A percentile compares a stretch with the other conserved stretches of the same genome.
Conservation (phyloP, 176 grass and related monocot genomes). For the Alopecurus myosuroides region DNA sequence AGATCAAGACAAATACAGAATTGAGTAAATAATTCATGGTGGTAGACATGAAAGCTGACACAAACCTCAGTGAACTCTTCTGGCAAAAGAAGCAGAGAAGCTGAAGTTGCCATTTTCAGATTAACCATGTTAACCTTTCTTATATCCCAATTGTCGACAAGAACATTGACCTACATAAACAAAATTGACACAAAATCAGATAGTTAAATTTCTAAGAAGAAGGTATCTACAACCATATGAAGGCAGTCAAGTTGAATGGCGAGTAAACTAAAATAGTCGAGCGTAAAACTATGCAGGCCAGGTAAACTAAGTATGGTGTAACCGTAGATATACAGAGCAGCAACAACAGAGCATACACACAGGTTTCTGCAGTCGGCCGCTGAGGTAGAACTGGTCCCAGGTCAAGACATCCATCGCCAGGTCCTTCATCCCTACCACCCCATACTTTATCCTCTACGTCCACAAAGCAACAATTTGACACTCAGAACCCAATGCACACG, state of each 20-base stretch:
- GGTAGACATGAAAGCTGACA: conserved; percentile 15
- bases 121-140: conserved; percentile 65
- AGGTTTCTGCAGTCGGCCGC: conserved; percentile 91
- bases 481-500: background rate
- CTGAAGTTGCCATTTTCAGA: conserved; percentile 65
- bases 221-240: background rate
- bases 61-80: conserved; percentile 65
- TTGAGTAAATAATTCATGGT: conserved; percentile 5
- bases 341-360: conserved; percentile 35
- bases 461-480: background rate
- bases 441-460: conserved; percentile 82
- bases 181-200: background rate
- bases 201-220: background rate
- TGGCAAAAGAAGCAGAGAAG: conserved; percentile 87
- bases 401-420: conserved; percentile 75
- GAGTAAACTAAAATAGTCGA: background rate
- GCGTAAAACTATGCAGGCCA: background rate
- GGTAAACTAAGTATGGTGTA: background rate
- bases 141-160: conserved; percentile 52
- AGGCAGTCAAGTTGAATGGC: background rate
- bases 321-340: background rate
- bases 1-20: conserved; percentile 22
- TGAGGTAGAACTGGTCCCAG: conserved; percentile 89
- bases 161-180: conserved; percentile 33
- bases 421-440: conserved; percentile 79